Evolutionary conservation across 371 early-diverging fungal species (phyloP), one percentile per base, ranked within the genome.

Genomic region (Conidiobolus incongruus): DNA sequence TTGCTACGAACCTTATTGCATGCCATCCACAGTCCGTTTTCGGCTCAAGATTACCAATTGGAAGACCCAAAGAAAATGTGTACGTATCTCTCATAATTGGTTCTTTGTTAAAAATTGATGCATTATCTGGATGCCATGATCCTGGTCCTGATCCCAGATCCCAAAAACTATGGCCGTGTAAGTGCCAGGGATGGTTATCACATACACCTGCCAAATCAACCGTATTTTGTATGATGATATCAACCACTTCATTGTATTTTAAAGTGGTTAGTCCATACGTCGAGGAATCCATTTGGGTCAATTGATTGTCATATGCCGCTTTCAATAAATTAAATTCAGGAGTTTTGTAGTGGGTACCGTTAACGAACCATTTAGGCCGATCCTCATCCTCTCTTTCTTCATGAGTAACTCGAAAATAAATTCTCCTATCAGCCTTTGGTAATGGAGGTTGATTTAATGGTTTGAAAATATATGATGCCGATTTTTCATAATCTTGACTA

Each of bases 1-100:
- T 60, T 13, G 70, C 61, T 32, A 43, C 38, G 59, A 73, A 71
- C 17, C 72, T 58, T 40, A 75, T 47, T 42, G 44, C 46, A 19
- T 31, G 42, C 19, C 31, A 41, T 6, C 42, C 42, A 33, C 42
- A 41, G 38, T 37, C 38, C 3, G 8, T 16, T 19, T 23, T 19
- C 22, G 19, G 38, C 8, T 16, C 17, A 11, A 37, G 22, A 16
- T 23, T 23, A 13, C 22, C 19, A 10, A n/a, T 4, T 19, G 38
- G 38, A 13, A 37, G 22, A 16, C 17, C 17, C 7, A 37, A 23
- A 5, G 38, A 19, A 37, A 37, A 37, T 6, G 38, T 37, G 19
- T 17, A 37, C 4, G 38, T 37, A 23, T 37, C 38, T 19, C 38
- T 37, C 17, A 37, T 8, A 13, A 37, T 37, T n/a, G 38, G 38